A percentile compares a stretch with the other conserved stretches of the same genome.
phyloP scores from a whole-genome alignment of 225 moss, liverwort and hornwort species.

The Climacium dendroides region DNA sequence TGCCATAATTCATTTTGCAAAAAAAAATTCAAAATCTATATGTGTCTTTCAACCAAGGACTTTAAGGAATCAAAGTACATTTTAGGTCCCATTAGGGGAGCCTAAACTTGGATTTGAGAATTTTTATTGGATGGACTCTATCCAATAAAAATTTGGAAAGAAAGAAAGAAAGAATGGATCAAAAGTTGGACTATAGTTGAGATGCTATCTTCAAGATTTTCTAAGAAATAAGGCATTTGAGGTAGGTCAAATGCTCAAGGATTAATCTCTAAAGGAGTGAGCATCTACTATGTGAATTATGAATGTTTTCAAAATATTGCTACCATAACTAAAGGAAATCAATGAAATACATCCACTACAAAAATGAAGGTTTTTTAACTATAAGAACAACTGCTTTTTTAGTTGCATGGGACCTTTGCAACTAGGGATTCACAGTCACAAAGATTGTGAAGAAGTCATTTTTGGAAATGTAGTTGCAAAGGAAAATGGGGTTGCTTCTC shows the following conservation, averaged over 20 bases:
- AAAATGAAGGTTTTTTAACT: too few species aligned
- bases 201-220: neutral
- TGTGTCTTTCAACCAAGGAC: neutral
- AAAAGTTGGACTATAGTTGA: neutral
- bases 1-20: neutral
- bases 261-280: accelerated
- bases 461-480: too few species aligned
- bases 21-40: neutral
- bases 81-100: accelerated
- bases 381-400: too few species aligned
- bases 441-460: too few species aligned
- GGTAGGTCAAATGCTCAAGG: accelerated
- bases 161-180: neutral
- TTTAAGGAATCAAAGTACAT: neutral
- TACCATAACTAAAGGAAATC: neutral
- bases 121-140: accelerated
- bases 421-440: too few species aligned
- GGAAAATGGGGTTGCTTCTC: too few species aligned
- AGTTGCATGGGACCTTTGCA: too few species aligned
- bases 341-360: neutral
- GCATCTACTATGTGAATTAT: neutral
- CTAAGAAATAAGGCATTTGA: neutral
- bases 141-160: too few species aligned
- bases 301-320: neutral
- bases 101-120: neutral